phyloP scores from a whole-genome alignment of 2,329 filamentous ascomycete genomes.

The Aschersonia sp. region DNA sequence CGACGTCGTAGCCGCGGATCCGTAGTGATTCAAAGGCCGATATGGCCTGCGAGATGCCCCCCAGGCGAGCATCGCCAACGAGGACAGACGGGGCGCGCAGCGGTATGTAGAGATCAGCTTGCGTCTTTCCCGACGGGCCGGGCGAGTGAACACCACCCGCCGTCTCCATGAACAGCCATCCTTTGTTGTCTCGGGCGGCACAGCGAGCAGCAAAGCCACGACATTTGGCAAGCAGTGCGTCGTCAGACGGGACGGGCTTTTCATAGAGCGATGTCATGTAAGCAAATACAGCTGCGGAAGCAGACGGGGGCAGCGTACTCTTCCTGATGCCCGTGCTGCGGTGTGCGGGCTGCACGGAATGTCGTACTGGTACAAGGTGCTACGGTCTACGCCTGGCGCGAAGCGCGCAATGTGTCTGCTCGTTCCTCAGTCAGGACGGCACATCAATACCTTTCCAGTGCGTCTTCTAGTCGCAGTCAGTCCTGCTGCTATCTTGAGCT shows the following conservation, averaged over 20 bases:
- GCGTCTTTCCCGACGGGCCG: constrained; percentile 57
- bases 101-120: constrained; percentile 64
- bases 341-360: constrained; percentile 66
- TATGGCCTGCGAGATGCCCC: constrained; percentile 69
- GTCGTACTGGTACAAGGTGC: constrained; percentile 57
- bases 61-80: constrained; percentile 59
- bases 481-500: too few species aligned
- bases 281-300: neutral
- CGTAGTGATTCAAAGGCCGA: constrained; percentile 66
- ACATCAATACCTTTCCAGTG: too few species aligned
- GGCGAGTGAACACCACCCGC: constrained; percentile 74
- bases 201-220: constrained; percentile 25
- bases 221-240: constrained; percentile 28
- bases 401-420: constrained; percentile 48
- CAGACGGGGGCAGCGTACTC: constrained; percentile 15
- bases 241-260: constrained; percentile 34
- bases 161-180: constrained; percentile 63
- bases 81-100: constrained; percentile 60
- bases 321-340: constrained; percentile 38
- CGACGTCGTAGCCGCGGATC: constrained; percentile 66
- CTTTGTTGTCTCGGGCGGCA: constrained; percentile 22
- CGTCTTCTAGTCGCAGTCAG: too few species aligned
- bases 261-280: neutral
- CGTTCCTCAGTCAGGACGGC: neutral
- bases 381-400: constrained; percentile 29